Percentiles rank a stretch among this genome's conserved stretches.
Conservation (phyloP, 192 early-diverging fungal genomes). For the Gaertneriomyces sp. region DNA sequence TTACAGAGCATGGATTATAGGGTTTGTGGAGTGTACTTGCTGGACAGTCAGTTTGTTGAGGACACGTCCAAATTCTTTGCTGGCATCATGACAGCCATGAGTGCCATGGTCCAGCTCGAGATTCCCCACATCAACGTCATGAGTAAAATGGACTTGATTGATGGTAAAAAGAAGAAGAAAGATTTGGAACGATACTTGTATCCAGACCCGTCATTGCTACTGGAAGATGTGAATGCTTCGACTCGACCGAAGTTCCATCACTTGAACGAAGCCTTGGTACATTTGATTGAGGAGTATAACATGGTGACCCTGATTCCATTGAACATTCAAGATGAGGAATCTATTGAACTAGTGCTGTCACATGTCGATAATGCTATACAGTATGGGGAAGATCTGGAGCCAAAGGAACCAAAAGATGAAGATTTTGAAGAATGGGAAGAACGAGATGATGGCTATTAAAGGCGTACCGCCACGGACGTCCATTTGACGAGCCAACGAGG, state of each 20-base stretch:
- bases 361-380: constrained; percentile 94
- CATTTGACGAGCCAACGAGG: background rate
- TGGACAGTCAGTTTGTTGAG: constrained; percentile 92
- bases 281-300: constrained; percentile 93
- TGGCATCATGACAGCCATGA: constrained; percentile 92
- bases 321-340: constrained; percentile 93
- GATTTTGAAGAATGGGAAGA: constrained; percentile 20
- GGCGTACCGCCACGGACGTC: background rate
- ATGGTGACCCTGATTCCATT: constrained; percentile 95
- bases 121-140: constrained; percentile 98
- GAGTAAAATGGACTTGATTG: constrained; percentile 94
- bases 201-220: constrained; percentile 80
- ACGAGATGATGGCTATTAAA: background rate
- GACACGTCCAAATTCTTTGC: constrained; percentile 96
- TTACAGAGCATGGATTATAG: constrained; percentile 71
- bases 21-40: constrained; percentile 89
- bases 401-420: constrained; percentile 69
- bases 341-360: constrained; percentile 76
- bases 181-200: constrained; percentile 72
- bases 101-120: constrained; percentile 93
- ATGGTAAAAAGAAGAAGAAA: constrained; percentile 30
- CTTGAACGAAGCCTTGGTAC: constrained; percentile 85
- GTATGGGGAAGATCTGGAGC: constrained; percentile 96
- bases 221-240: constrained; percentile 73
- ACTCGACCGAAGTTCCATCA: constrained; percentile 76